These are phyloP conservation scores for Coniophora puteana DNA, from an alignment of 1,284 basidiomycete species.

Conservation along the genomic window DNA sequence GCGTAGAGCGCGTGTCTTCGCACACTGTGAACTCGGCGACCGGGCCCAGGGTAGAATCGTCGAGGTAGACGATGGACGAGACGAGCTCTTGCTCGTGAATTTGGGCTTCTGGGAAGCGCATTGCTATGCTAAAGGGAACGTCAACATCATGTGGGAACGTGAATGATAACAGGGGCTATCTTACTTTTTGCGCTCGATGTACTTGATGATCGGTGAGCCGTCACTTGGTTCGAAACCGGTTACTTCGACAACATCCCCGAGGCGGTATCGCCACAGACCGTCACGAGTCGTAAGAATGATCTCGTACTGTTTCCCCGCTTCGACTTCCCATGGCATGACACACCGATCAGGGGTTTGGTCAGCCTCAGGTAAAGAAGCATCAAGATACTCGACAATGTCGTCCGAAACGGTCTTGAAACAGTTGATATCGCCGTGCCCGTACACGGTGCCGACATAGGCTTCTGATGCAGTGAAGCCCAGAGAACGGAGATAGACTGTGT, in stretches of 20 bases:
- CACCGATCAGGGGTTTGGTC: no score
- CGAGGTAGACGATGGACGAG: conserved; percentile 1
- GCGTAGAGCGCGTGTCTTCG: background rate
- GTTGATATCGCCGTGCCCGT: conserved; percentile 6
- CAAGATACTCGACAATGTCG: conserved; percentile 16
- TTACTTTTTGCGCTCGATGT: conserved; percentile 8
- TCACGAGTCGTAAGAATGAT: conserved; percentile 6
- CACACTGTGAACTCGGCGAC: conserved; percentile 5
- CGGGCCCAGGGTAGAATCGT: background rate
- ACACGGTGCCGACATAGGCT: conserved; percentile 16
- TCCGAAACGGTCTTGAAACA: conserved; percentile 18
- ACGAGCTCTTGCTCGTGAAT: background rate
- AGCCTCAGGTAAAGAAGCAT: no score
- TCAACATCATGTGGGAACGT: background rate
- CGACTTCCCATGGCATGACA: conserved; percentile 8
- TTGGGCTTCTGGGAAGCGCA: conserved; percentile 1
- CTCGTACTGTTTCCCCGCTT: conserved; percentile 4
- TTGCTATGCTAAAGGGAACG: background rate
- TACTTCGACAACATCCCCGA: conserved; percentile 7
- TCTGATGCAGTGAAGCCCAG: conserved; percentile 20
- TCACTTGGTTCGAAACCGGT: conserved; percentile 6
- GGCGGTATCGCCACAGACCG: conserved; percentile 8
- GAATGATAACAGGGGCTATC: background rate
- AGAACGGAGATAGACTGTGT: conserved; percentile 12
- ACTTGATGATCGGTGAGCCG: conserved; percentile 5